Evolutionary conservation across 176 grass and related monocot genomes (phyloP), one percentile per base, ranked within the genome.

Genomic region (Oryza rufipogon): DNA sequence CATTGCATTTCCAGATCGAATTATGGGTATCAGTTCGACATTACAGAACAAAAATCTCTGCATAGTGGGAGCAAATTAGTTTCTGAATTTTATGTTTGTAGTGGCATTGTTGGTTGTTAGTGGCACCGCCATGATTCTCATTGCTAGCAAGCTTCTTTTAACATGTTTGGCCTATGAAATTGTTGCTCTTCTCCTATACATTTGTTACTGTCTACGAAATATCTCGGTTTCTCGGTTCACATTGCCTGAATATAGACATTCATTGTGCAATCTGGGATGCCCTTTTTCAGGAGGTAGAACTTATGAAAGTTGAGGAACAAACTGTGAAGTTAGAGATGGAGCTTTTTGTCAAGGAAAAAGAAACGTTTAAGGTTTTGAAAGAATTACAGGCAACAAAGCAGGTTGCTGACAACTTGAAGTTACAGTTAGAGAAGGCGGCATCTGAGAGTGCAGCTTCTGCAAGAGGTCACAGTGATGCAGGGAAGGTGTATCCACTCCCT

Each of bases 261-360:
- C 19, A 42, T 76, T 86, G 75, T 72, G 23, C 83, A 73, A 72
- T 32, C 8, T 72, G 36, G 9, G 46, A 38, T 49, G 10, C 3
- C 41, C 51, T 85, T 77, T 92, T 90, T 84, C 84, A 99, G 96
- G 93, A 99, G 76, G 81, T 91, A 72, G 93, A 96, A 67, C 87
- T 99, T 54, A 96, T 99, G 91, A 99, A 99, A 88, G 79, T 99
- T 28, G 96, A 99, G 78, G 96, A 99, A 84, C 83, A 91, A 69
- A 94, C 93, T n/a, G 93, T 96, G 51, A 99, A 96, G 84, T 71
- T 96, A 11, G 96, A 99, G 93, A 96, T 99, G 96, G 96, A 93
- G 77, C 91, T 99, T 45, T 94, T 96, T 87, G 88, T 91, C 11
- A 99, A 92, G 91, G 93, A 99, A 92, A 92, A 87, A 47, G 93